Evolutionary conservation across 169 alveolate species (phyloP).

Genomic region (Cryptosporidium sp.): DNA sequence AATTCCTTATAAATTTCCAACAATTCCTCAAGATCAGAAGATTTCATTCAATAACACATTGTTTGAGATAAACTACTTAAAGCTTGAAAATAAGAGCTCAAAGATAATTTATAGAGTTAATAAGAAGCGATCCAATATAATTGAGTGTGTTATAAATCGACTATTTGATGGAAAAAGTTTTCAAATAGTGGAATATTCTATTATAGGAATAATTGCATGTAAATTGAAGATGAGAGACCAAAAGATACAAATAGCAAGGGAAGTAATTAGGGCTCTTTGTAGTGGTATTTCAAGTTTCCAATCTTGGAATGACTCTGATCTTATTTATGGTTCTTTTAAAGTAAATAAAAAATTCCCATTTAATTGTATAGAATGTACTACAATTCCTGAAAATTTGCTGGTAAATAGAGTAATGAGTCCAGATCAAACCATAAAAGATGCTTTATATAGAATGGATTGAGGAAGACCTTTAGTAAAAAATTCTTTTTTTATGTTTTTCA

Average conservation of each 20-base stretch:
- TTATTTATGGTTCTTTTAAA: constrained; percentile 8
- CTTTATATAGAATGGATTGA: neutral
- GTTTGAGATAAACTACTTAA: constrained; percentile 3
- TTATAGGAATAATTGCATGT: constrained; percentile 31
- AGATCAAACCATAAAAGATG: constrained; percentile 23
- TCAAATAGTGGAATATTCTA: constrained; percentile 22
- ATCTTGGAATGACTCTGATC: neutral
- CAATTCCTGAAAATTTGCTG: neutral
- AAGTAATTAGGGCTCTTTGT: constrained; percentile 46
- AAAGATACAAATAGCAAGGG: constrained; percentile 3
- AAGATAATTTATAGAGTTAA: neutral
- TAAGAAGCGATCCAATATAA: neutral
- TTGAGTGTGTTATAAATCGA: constrained; percentile 37
- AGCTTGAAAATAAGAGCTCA: neutral
- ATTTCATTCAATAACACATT: constrained; percentile 13
- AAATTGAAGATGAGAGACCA: neutral
- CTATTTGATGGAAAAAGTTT: constrained; percentile 5
- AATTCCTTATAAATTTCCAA: constrained; percentile 46
- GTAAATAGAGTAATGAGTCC: constrained; percentile 6
- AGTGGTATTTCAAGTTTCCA: constrained; percentile 27
- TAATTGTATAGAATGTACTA: constrained; percentile 1
- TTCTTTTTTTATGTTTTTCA: neutral
- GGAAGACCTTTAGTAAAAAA: neutral
- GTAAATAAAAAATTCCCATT: neutral
- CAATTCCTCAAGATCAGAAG: constrained; percentile 19